Conservation (phyloP, 83 land plant genomes). For the Picea abies region DNA sequence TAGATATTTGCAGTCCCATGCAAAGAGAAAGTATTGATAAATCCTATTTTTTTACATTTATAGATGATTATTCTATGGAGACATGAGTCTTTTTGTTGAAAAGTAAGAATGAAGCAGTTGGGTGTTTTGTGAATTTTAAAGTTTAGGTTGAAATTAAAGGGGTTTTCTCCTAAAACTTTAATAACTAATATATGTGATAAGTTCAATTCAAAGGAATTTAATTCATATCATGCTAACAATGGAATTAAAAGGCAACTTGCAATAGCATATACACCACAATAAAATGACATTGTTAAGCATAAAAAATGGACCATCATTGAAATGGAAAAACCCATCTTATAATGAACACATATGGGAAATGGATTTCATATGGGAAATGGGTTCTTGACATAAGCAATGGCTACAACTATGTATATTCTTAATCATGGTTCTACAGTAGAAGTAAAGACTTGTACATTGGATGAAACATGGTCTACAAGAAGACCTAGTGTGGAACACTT, state of each 20-base stretch:
- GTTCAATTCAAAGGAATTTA: neutral
- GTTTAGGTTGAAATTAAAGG: neutral
- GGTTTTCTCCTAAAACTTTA: neutral
- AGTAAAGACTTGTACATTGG: no score
- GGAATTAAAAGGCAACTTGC: neutral
- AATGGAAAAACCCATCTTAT: neutral
- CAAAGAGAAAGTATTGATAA: no score
- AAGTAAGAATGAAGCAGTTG: neutral
- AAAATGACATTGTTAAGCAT: neutral
- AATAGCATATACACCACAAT: neutral
- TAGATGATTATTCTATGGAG: neutral
- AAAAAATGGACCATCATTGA: neutral
- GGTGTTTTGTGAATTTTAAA: neutral
- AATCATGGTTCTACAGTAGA: no score
- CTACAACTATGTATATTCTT: neutral
- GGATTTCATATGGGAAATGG: no score
- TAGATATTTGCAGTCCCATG: no score
- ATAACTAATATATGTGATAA: neutral
- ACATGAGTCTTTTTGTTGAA: neutral
- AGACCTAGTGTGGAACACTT: neutral
- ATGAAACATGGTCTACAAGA: neutral
- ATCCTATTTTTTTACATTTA: no score
- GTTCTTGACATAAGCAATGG: neutral
- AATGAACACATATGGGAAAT: neutral
- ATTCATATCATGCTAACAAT: neutral